A percentile compares a stretch with the other conserved stretches of the same genome.
These are phyloP conservation scores for Knoxdaviesia capensis DNA, from an alignment of 2,329 filamentous ascomycete genomes.

Conservation along the genomic window DNA sequence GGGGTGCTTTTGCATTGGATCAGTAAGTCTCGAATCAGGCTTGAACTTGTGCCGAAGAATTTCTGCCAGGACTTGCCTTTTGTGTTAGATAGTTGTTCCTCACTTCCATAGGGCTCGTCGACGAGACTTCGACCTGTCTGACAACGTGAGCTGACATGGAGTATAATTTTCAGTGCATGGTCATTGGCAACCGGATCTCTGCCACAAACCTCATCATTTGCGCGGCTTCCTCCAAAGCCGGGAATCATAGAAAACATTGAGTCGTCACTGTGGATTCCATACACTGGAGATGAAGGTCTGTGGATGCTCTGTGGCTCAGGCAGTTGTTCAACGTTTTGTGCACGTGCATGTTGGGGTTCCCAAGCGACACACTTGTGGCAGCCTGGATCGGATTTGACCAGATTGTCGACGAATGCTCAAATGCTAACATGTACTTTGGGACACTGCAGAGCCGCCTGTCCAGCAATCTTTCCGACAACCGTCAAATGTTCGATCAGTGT, in stretches of 20 bases:
- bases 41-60: slow-evolving; percentile 4
- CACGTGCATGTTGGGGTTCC: too few relatives aligned
- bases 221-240: slow-evolving; percentile 36
- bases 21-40: slow-evolving; percentile 26
- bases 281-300: slow-evolving; percentile 32
- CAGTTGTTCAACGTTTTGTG: too few relatives aligned
- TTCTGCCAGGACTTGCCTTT: slow-evolving; percentile 2
- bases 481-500: slow-evolving; percentile 47
- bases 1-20: slow-evolving; percentile 41
- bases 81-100: too few relatives aligned
- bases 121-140: too few relatives aligned
- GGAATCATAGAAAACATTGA: slow-evolving; percentile 39
- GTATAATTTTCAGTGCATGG: slow-evolving; percentile 29
- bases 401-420: too few relatives aligned
- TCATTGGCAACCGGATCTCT: slow-evolving; percentile 42
- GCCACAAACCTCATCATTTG: slow-evolving; percentile 37
- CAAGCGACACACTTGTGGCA: too few relatives aligned
- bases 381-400: too few relatives aligned
- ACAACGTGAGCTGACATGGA: too few relatives aligned
- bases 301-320: slow-evolving; percentile 2
- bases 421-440: too few relatives aligned
- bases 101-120: too few relatives aligned
- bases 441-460: slow-evolving; percentile 13
- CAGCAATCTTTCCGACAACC: slow-evolving; percentile 38
- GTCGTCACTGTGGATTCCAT: slow-evolving; percentile 37